Base-by-base conservation (phyloP, 805 yeast species). In the Teunomyces aglyptinius region DNA sequence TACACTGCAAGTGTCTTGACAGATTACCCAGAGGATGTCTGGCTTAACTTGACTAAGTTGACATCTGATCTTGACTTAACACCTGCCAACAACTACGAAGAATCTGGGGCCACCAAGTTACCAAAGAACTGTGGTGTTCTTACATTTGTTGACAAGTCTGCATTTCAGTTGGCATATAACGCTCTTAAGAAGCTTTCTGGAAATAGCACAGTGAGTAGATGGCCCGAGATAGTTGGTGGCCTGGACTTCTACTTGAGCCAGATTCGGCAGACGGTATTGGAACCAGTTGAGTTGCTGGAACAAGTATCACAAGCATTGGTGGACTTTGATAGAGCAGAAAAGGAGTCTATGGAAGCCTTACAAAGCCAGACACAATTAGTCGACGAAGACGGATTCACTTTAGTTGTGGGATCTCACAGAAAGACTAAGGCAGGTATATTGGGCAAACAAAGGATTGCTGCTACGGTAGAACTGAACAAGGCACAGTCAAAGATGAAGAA, bases 311-410 rank as follows among this genome's bases (percentile, higher is more conserved):
- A 73, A 32, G 78, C 85, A 18, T 76, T 92, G 74, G 67, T 66
- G 24, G 79, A 80, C 8, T 92, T 90, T 65, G 87, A 85, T 56
- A 67, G 74, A 46, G 79, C 83, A 22, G 98, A 92, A 62, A 76
- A 75, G 50, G 80, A 77, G 49, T 80, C 83, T 1, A 71, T 72
- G 24, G 83, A 81, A 31, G 78, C 76, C 41, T 64, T 84, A 42
- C 75, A 76, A 46, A 72, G 72, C 8, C 81, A 81, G 70, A 76
- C 78, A 22, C 75, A 79, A 38, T 57, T 80, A 27, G 94, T 90
- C 3, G 98, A 91, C 63, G 97, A 86, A 53, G 97, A 91, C 63
- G 98, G 97, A 2, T 91, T 91, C 68, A 89, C 96, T 0, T 70
- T 87, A 59, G 98, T 91, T 38, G 96, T 90, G 16, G 89, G 94